Conservation (phyloP, 805 yeast species). For the Myxozyma lipomycoides region DNA sequence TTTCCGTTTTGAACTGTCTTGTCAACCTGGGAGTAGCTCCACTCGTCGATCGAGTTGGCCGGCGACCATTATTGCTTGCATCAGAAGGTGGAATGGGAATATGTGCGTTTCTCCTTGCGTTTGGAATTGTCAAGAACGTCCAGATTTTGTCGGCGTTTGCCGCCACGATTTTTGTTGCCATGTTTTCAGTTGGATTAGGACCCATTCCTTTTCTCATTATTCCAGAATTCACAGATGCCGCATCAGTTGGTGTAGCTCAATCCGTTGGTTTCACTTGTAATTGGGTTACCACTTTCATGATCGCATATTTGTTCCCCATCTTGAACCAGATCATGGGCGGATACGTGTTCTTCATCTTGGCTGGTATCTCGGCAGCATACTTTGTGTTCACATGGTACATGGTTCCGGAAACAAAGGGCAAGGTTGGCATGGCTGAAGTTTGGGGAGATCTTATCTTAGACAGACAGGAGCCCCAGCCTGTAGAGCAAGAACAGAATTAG, state of each 20-base stretch:
- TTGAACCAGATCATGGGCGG: constrained; percentile 67
- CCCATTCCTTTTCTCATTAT: constrained; percentile 91
- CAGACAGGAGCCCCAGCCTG: neutral
- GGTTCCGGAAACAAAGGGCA: constrained; percentile 78
- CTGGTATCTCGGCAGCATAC: constrained; percentile 39
- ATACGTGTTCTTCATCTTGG: constrained; percentile 66
- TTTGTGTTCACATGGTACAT: constrained; percentile 3
- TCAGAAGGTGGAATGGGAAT: constrained; percentile 69
- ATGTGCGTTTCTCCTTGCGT: constrained; percentile 58
- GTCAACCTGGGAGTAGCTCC: constrained; percentile 73
- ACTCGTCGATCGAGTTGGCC: constrained; percentile 69
- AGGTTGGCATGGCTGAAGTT: constrained; percentile 57
- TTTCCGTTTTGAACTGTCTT: constrained; percentile 69
- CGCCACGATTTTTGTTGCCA: constrained; percentile 68
- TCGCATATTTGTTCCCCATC: constrained; percentile 78
- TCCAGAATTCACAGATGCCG: constrained; percentile 79
- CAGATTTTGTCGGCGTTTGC: constrained; percentile 55
- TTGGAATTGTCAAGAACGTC: constrained; percentile 53
- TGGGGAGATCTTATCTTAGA: constrained; percentile 45
- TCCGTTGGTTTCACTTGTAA: constrained; percentile 88
- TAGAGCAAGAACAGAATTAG: neutral
- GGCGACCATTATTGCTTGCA: constrained; percentile 63
- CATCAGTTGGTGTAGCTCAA: constrained; percentile 82
- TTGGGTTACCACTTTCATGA: constrained; percentile 83
- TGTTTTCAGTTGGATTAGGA: constrained; percentile 90